These are phyloP conservation scores for Terfezia claveryi DNA, from an alignment of 495 filamentous ascomycete genomes.

Conservation along the genomic window DNA sequence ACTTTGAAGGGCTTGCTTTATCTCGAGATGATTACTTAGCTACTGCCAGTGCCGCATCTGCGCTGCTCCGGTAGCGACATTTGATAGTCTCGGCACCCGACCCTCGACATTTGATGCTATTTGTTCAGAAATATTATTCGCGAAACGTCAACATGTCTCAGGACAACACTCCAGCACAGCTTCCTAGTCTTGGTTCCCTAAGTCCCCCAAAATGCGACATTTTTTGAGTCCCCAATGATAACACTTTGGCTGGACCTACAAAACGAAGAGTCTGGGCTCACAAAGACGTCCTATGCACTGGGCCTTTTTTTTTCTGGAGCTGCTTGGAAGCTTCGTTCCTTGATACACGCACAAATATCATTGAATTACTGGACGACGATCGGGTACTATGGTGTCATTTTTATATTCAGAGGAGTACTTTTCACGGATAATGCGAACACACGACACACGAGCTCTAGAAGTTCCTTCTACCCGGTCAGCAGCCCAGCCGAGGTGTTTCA, in stretches of 20 bases:
- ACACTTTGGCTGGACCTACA: neutral
- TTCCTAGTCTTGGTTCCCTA: neutral
- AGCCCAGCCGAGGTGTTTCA: neutral
- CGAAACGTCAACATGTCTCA: too few species aligned
- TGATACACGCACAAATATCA: neutral
- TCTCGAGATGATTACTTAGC: too few species aligned
- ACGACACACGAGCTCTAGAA: neutral
- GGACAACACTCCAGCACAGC: too few species aligned
- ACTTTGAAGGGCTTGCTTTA: too few species aligned
- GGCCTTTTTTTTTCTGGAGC: neutral
- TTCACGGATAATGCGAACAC: neutral
- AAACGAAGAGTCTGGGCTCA: neutral
- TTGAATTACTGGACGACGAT: neutral
- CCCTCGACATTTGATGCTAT: too few species aligned
- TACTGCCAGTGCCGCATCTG: too few species aligned
- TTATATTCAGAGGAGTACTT: neutral
- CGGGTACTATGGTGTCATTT: neutral
- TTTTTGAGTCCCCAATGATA: neutral
- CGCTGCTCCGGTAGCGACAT: too few species aligned
- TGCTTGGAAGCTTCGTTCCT: neutral
- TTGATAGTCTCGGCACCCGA: too few species aligned
- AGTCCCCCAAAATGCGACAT: neutral
- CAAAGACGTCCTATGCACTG: neutral
- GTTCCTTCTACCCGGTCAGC: neutral
- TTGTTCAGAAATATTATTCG: too few species aligned